These are phyloP conservation scores for Ambrosia artemisiifolia DNA, from an alignment of 129 eudicot species.

Conservation along the genomic window DNA sequence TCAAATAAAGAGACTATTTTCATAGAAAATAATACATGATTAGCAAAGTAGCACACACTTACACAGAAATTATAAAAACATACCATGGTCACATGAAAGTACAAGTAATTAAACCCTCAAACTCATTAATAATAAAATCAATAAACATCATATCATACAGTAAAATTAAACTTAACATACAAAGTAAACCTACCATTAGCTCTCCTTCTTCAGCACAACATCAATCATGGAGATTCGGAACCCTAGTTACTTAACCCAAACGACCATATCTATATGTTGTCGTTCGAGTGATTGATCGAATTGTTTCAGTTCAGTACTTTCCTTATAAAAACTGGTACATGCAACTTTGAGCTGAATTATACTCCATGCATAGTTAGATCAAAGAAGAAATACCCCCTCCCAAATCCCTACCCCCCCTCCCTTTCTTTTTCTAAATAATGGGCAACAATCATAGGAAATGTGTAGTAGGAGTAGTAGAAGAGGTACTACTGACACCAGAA, in stretches of 20 bases:
- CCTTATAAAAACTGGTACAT: slow-evolving; percentile 27
- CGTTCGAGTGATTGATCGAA: slow-evolving; percentile 13
- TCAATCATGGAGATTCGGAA: slow-evolving; percentile 1
- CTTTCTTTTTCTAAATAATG: too few relatives aligned
- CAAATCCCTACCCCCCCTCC: neutral
- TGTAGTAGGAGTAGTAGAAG: slow-evolving; percentile 47
- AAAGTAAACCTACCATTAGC: slow-evolving; percentile 32
- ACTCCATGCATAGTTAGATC: slow-evolving; percentile 9
- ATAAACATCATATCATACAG: slow-evolving; percentile 14
- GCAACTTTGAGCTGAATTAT: slow-evolving; percentile 24
- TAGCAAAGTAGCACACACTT: slow-evolving; percentile 36
- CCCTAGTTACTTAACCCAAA: slow-evolving; percentile 23
- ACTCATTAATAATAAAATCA: slow-evolving; percentile 22
- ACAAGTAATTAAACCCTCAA: slow-evolving; percentile 32
- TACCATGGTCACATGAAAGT: slow-evolving; percentile 18
- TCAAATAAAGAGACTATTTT: neutral
- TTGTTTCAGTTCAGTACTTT: slow-evolving; percentile 18
- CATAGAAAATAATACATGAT: slow-evolving; percentile 21
- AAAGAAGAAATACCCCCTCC: neutral
- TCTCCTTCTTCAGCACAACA: slow-evolving; percentile 18
- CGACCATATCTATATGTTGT: slow-evolving; percentile 9
- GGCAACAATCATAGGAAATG: slow-evolving; percentile 34
- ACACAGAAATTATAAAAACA: slow-evolving; percentile 24
- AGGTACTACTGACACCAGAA: slow-evolving; percentile 42
- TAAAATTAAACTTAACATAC: slow-evolving; percentile 22